Base-by-base conservation (phyloP, 495 filamentous ascomycete species). In the Penicillium malachiteum region DNA sequence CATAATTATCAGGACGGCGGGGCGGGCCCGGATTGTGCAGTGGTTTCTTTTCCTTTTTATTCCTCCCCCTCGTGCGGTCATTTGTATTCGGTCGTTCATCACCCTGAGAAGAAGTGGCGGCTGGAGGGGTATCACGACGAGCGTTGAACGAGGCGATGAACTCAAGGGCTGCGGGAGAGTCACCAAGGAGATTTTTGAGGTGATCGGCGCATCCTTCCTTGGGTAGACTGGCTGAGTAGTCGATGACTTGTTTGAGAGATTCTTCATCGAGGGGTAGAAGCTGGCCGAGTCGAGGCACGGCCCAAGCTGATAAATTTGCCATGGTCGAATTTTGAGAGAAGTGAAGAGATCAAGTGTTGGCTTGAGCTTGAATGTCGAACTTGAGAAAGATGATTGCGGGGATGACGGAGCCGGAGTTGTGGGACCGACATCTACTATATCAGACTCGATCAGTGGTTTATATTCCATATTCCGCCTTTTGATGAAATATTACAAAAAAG, bases 141-240 rank as follows among this genome's bases (percentile, higher is more conserved):
- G 85, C 76, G 67, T 94, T 97, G 79, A 96, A 97, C 40, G 86
- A 85, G 18, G 91, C 84, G 62, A 98, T 96, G 68, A 97, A 98
- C 55, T 96, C 91, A 55, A 97, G 71, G 1, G 88, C 86, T 56
- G 88, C 84, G 12, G 91, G 82, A 6, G 90, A 90, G 67, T 96
- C 90, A 43, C 92, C 94, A 2, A 98, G 83, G 32, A 97, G 77
- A 68, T 90, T 89, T 69, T 87, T 89, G 56, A 98, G 87, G 68
- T 97, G 87, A 17, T 90, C 85, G 26, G 85, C 88, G 14, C 89
- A 89, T 54, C 86, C 86, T 37, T 84, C 76, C 62, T 87, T 90
- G 31, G 90, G 84, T 1, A 88, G 75, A 11, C 82, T 85, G 17
- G 84, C 75, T 3, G 90, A 84, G 68, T 96, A 95, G 4, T 89